A percentile compares a stretch with the other conserved stretches of the same genome.
Evolutionary conservation across 176 grass and related monocot species (phyloP).

Genomic region (Oryza meridionalis): DNA sequence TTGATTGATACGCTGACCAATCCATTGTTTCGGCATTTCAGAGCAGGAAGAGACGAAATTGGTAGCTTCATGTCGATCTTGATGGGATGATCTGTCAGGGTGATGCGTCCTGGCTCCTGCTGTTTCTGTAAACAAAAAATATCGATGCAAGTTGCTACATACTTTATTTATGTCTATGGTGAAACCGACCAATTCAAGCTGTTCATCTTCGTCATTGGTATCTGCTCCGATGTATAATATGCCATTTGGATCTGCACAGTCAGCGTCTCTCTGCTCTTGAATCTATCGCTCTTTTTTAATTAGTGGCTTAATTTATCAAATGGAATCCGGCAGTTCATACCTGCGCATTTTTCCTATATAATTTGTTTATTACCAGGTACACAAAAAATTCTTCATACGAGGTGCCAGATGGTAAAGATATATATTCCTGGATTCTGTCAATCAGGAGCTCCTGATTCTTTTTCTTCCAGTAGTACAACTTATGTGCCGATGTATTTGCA

Average conservation of each 20-base stretch:
- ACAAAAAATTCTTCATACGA: background rate
- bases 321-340: conserved; percentile 22
- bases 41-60: conserved; percentile 24
- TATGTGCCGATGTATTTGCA: background rate
- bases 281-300: conserved; percentile 46
- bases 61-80: conserved; percentile 15
- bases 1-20: background rate
- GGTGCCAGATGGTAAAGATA: background rate
- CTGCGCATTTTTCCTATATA: background rate
- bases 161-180: conserved; percentile 35
- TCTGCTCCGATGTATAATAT: conserved; percentile 47
- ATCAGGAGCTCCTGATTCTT: background rate
- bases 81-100: background rate
- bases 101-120: conserved; percentile 35
- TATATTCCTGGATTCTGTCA: conserved; percentile 8
- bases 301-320: conserved; percentile 23
- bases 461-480: background rate
- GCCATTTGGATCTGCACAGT: conserved; percentile 53
- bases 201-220: conserved; percentile 35
- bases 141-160: conserved; percentile 31
- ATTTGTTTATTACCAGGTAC: background rate
- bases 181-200: conserved; percentile 23
- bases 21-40: conserved; percentile 43
- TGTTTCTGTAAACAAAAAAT: conserved; percentile 23
- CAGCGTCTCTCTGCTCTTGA: conserved; percentile 42